Base-by-base conservation (phyloP, 805 yeast genomes). In the Myxozyma melibiosi region DNA sequence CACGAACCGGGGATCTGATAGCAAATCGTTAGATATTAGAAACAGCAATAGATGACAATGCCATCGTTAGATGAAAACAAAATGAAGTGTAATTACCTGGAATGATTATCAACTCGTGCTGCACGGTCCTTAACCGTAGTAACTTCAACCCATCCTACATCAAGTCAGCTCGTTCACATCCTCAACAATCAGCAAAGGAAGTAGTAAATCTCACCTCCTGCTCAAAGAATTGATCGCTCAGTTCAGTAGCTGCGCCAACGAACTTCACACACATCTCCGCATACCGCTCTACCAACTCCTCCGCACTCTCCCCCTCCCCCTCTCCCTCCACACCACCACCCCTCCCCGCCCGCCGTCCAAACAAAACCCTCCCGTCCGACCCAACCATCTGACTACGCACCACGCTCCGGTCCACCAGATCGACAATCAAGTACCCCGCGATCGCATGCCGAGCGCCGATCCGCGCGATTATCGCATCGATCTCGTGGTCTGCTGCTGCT, bases 31-130 rank as follows among this genome's bases (percentile, higher is more conserved):
- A 16, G 30, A 39, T 6, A 4, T 11, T 25, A 24, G 18, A 7
- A 18, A 27, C 5, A 42, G n/a, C 14, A 40, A 9, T 25, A 20
- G 30, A 16, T 13, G 14, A 14, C 25, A 40, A 16, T 8, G n/a
- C n/a, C 25, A 38, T 34, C 14, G 5, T 31, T 22, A 33, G 30
- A 33, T 16, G 14, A 11, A 8, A 2, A 33, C 33, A 14, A 16
- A 7, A 20, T 13, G 27, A 16, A 37, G 14, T 18, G 13, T 24
- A 39, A 47, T 5, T 53, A 57, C 60, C 63, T 30, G 65, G 65
- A 11, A 61, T 61, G 18, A 61, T 55, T 54, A 59, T 53, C 13
- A 61, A 35, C 20, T 60, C 65, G 35, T 56, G 64, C 13, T 42
- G 25, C n/a, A 44, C 52, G 5, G 65, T 59, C n/a, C 64, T 55